Evolutionary conservation across 1,284 basidiomycete genomes (phyloP).

Genomic region (Schizophyllum amplum): DNA sequence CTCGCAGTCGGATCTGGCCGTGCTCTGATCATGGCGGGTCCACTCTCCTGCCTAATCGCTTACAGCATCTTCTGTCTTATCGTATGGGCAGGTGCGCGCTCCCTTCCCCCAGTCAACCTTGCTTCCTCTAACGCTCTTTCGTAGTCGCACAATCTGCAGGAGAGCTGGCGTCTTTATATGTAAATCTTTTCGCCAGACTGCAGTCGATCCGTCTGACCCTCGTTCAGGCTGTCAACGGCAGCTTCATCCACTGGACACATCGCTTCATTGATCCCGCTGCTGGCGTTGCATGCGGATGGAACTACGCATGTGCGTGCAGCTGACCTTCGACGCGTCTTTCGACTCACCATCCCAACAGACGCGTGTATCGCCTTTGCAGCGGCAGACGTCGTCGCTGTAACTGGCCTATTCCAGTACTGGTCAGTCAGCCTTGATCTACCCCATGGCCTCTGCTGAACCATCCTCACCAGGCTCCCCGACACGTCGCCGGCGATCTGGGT

Average conservation of each 20-base stretch:
- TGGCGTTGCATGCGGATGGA: constrained; percentile 12
- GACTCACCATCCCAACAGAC: constrained; percentile 1
- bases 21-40: constrained; percentile 10
- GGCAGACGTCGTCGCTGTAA: constrained; percentile 10
- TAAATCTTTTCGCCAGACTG: background rate
- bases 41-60: constrained; percentile 9
- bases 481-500: constrained; percentile 11
- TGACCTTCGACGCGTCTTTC: background rate
- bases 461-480: constrained; percentile 6
- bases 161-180: background rate
- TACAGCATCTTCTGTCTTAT: constrained; percentile 11
- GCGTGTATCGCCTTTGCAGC: constrained; percentile 10
- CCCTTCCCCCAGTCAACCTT: background rate
- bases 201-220: background rate
- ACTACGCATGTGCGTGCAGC: constrained; percentile 8
- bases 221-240: constrained; percentile 9
- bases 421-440: background rate
- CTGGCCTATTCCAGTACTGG: constrained; percentile 11
- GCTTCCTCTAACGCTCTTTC: background rate
- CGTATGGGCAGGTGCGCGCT: constrained; percentile 9
- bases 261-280: constrained; percentile 12
- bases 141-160: background rate
- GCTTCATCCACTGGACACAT: constrained; percentile 10
- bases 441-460: background rate
- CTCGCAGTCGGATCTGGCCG: constrained; percentile 9